Conservation (phyloP, 2,329 filamentous ascomycete species). For the Phaeosphaeria sp. region DNA sequence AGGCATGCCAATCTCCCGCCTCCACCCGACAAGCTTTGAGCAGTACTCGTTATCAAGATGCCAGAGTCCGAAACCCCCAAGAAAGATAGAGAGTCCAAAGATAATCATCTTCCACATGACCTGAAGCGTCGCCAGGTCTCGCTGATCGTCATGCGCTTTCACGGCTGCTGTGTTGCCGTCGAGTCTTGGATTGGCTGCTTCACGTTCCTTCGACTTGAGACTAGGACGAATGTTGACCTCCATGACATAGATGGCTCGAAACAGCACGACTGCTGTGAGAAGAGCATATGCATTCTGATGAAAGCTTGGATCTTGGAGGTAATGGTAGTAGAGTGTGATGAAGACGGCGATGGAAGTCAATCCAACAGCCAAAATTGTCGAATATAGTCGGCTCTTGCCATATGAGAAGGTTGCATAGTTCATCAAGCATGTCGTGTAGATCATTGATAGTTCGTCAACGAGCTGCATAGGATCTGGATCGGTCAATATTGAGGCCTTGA, state of each 20-base stretch:
- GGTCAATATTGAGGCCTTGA: conserved; percentile 55
- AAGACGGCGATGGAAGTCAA: conserved; percentile 62
- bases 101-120: conserved; percentile 80
- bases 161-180: conserved; percentile 38
- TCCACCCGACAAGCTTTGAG: conserved; percentile 67
- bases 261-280: conserved; percentile 72
- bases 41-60: conserved; percentile 81
- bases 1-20: conserved; percentile 73
- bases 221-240: conserved; percentile 68
- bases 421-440: conserved; percentile 74
- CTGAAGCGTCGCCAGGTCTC: conserved; percentile 64
- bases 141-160: conserved; percentile 58
- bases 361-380: conserved; percentile 62
- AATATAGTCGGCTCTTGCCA: conserved; percentile 60
- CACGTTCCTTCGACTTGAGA: conserved; percentile 53
- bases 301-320: conserved; percentile 81
- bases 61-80: conserved; percentile 80
- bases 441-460: conserved; percentile 74
- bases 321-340: conserved; percentile 82
- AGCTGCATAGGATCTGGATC: conserved; percentile 72
- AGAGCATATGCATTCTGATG: conserved; percentile 81
- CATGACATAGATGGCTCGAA: conserved; percentile 80
- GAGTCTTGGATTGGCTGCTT: conserved; percentile 30
- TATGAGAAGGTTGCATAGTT: conserved; percentile 78
- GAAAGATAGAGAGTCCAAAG: conserved; percentile 72